These are phyloP conservation scores for Vigna radiata DNA, from an alignment of 306 rosid species.

Conservation along the genomic window DNA sequence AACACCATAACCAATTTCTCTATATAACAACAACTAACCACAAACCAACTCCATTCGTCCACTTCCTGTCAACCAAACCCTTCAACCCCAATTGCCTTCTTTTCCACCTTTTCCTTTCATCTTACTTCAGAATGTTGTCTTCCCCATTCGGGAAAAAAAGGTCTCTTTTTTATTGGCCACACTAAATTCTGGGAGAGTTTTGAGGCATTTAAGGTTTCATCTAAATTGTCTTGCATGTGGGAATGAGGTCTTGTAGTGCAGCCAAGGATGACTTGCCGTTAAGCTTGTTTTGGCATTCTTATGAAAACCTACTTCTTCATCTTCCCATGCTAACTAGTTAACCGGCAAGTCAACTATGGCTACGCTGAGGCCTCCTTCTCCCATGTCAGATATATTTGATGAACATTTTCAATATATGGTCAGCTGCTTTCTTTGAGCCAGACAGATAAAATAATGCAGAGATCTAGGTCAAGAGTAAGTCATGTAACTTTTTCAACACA, in stretches of 20 bases:
- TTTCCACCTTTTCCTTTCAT: constrained; percentile 50
- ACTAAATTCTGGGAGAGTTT: constrained; percentile 24
- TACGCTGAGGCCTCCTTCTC: constrained; percentile 67
- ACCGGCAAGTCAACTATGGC: constrained; percentile 91
- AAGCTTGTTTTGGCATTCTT: constrained; percentile 17
- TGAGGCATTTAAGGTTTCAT: constrained; percentile 48
- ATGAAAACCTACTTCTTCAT: background rate
- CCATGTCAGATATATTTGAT: constrained; percentile 73
- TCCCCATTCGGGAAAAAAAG: constrained; percentile 60
- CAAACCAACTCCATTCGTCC: constrained; percentile 54
- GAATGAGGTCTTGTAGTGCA: constrained; percentile 78
- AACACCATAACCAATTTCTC: constrained; percentile 2
- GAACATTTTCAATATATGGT: constrained; percentile 40
- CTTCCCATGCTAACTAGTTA: constrained; percentile 2
- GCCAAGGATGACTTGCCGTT: constrained; percentile 99
- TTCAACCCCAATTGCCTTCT: constrained; percentile 63
- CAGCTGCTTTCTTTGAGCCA: background rate
- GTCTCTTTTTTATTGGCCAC: constrained; percentile 53
- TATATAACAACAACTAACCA: constrained; percentile 36
- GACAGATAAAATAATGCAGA: no score
- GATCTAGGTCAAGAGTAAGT: background rate
- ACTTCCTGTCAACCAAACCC: constrained; percentile 52
- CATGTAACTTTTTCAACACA: background rate
- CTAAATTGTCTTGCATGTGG: constrained; percentile 80
- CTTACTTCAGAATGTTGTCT: constrained; percentile 48